A percentile compares a stretch with the other conserved stretches of the same genome.
These are phyloP conservation scores for Fagus crenata DNA, from an alignment of 306 rosid genomes.

Conservation along the genomic window DNA sequence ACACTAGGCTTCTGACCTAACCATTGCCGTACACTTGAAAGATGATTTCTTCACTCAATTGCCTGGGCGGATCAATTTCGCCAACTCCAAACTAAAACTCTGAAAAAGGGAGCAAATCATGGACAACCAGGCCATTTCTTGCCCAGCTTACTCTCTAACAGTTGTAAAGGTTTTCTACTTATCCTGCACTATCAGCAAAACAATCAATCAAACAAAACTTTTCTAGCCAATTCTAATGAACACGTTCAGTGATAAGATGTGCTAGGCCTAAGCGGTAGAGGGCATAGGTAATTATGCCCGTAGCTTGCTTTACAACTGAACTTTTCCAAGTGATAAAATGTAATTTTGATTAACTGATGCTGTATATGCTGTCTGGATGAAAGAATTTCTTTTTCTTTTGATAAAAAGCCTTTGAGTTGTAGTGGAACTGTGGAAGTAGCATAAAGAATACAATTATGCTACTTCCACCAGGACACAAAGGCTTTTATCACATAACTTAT, in stretches of 20 bases:
- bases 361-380: not conserved
- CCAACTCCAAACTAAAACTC: not conserved
- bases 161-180: not conserved
- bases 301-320: too few species aligned
- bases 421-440: too few species aligned
- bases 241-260: not conserved
- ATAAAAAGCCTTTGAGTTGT: too few species aligned
- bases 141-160: not conserved
- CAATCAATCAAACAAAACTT: not conserved
- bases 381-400: not conserved
- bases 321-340: not conserved
- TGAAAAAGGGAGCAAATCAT: not conserved
- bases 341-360: not conserved
- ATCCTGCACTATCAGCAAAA: slow-evolving; percentile 3
- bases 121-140: not conserved
- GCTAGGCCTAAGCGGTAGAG: not conserved
- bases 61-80: slow-evolving; percentile 12
- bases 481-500: not conserved
- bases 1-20: slow-evolving; percentile 33
- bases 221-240: not conserved
- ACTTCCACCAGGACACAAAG: too few species aligned
- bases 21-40: slow-evolving; percentile 28
- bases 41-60: slow-evolving; percentile 27
- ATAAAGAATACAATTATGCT: too few species aligned
- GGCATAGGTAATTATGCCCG: not conserved